Evolutionary conservation across 2,329 filamentous ascomycete genomes (phyloP).

Genomic region (Thelonectria discophora): DNA sequence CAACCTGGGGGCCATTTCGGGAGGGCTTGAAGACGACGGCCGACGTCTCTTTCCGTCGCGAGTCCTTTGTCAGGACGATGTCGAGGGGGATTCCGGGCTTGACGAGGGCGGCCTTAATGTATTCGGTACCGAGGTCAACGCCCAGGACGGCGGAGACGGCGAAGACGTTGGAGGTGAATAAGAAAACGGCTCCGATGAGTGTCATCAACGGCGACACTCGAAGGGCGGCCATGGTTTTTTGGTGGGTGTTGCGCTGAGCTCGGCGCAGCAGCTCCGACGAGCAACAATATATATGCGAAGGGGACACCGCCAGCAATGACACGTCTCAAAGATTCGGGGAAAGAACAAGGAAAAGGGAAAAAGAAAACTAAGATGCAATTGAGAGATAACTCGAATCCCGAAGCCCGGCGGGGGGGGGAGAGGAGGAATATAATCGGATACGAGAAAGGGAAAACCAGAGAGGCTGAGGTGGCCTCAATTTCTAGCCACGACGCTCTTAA

Average conservation of each 20-base stretch:
- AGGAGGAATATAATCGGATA: slow-evolving; percentile 19
- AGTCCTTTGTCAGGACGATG: slow-evolving; percentile 97
- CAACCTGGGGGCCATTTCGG: slow-evolving; percentile 68
- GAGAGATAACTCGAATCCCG: slow-evolving; percentile 9
- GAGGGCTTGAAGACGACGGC: slow-evolving; percentile 93
- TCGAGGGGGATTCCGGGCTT: slow-evolving; percentile 97
- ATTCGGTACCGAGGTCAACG: slow-evolving; percentile 93
- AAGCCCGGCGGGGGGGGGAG: slow-evolving; percentile 18
- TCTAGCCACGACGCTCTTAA: slow-evolving; percentile 43
- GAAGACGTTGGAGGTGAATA: slow-evolving; percentile 56
- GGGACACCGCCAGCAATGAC: slow-evolving; percentile 27
- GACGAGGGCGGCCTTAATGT: slow-evolving; percentile 94
- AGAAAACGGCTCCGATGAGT: slow-evolving; percentile 50
- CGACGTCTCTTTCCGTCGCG: slow-evolving; percentile 91
- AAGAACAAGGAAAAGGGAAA: slow-evolving; percentile 9
- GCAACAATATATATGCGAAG: slow-evolving; percentile 19
- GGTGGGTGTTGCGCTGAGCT: slow-evolving; percentile 38
- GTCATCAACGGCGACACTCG: slow-evolving; percentile 49
- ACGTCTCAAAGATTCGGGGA: slow-evolving; percentile 20
- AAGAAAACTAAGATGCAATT: neutral
- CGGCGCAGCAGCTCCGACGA: slow-evolving; percentile 31
- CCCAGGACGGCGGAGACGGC: slow-evolving; percentile 81
- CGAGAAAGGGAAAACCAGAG: slow-evolving; percentile 21
- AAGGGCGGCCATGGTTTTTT: slow-evolving; percentile 46
- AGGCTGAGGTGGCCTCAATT: slow-evolving; percentile 50